phyloP scores from a whole-genome alignment of 129 eudicot species.

The Cynara cardunculus region DNA sequence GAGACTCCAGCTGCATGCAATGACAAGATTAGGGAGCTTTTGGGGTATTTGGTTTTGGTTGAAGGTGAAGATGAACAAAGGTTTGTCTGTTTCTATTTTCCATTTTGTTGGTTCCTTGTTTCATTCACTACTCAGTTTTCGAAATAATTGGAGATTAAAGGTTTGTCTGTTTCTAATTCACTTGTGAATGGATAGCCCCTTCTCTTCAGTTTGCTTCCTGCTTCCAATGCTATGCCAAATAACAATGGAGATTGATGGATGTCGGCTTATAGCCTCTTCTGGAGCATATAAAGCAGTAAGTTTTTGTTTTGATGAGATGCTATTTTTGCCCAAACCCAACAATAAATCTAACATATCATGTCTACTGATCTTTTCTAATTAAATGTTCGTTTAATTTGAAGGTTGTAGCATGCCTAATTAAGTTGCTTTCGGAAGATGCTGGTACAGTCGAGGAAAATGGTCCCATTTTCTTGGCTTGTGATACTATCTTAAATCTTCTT shows the following conservation, averaged over 20 bases:
- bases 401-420: conserved; percentile 63
- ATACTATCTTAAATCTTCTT: conserved; percentile 75
- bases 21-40: conserved; percentile 66
- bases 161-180: not conserved
- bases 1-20: conserved; percentile 75
- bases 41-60: conserved; percentile 72
- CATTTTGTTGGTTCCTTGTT: conserved; percentile 4
- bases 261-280: conserved; percentile 48
- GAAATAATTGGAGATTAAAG: conserved; percentile 1
- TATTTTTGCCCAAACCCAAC: not conserved
- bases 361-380: not conserved
- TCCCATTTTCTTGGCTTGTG: conserved; percentile 82
- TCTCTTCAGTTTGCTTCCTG: conserved; percentile 72
- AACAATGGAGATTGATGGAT: conserved; percentile 73
- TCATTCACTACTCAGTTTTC: not conserved
- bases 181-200: conserved; percentile 50
- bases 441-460: conserved; percentile 42
- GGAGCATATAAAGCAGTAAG: conserved; percentile 79
- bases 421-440: conserved; percentile 43
- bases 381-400: conserved; percentile 20
- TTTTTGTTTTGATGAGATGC: not conserved
- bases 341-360: not conserved
- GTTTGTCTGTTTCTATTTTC: conserved; percentile 29
- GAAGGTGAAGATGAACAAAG: conserved; percentile 83
- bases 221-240: conserved; percentile 91